These are phyloP conservation scores for Syncephalastrum sp. DNA, from an alignment of 371 early-diverging fungal species.

Conservation along the genomic window DNA sequence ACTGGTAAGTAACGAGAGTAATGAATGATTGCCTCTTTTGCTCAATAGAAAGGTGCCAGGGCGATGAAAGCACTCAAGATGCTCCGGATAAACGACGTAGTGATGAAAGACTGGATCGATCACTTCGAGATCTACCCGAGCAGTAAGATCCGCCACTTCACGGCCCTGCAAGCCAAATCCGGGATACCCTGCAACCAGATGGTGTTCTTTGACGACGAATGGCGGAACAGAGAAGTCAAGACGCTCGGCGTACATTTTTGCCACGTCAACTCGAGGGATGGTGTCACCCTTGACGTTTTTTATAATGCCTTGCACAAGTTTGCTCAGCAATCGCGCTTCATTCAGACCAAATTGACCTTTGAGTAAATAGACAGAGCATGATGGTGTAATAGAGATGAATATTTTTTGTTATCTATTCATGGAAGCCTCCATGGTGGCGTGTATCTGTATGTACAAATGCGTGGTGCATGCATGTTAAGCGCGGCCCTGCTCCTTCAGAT, in stretches of 20 bases:
- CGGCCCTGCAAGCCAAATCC: conserved; percentile 27
- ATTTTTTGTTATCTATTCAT: no score
- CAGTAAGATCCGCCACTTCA: conserved; percentile 46
- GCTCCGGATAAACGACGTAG: conserved; percentile 24
- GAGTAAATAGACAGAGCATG: no score
- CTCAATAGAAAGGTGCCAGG: conserved; percentile 11
- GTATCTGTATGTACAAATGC: no score
- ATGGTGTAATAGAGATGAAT: no score
- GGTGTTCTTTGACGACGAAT: conserved; percentile 64
- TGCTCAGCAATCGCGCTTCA: conserved; percentile 20
- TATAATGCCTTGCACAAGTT: conserved; percentile 24
- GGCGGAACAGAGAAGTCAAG: conserved; percentile 40
- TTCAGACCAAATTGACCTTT: conserved; percentile 26
- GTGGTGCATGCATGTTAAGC: no score
- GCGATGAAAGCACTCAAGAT: conserved; percentile 22
- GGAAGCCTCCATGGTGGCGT: no score
- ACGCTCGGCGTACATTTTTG: conserved; percentile 39
- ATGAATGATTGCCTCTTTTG: not conserved
- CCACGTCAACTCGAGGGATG: conserved; percentile 23
- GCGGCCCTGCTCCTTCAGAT: conserved; percentile 44
- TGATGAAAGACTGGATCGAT: conserved; percentile 32
- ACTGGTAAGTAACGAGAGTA: conserved; percentile 31
- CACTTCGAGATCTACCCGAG: conserved; percentile 46
- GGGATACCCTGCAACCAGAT: conserved; percentile 47
- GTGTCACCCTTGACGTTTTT: conserved; percentile 34